Conservation (phyloP, 2,329 filamentous ascomycete species). For the Arthrobotrys sphaeroides region DNA sequence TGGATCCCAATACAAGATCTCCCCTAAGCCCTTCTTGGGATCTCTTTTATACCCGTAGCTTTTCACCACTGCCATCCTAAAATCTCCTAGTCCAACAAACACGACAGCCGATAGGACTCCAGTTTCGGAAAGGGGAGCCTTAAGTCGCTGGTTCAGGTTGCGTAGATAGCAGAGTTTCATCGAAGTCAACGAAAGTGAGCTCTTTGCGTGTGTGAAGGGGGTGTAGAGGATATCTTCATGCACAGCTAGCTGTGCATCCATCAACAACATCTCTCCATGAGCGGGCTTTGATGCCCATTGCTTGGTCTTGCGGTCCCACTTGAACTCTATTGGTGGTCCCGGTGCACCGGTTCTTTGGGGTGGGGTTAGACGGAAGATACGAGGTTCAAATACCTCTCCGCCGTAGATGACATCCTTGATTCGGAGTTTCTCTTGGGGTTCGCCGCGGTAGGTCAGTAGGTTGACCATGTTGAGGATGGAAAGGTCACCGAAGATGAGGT, state of each 20-base stretch:
- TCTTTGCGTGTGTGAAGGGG: conserved; percentile 2
- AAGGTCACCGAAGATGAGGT: conserved; percentile 12
- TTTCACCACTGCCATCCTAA: conserved; percentile 40
- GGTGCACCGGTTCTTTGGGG: not conserved
- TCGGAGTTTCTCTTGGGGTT: conserved; percentile 3
- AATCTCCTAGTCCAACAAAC: conserved; percentile 14
- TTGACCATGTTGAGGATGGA: conserved; percentile 32
- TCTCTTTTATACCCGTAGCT: conserved; percentile 6
- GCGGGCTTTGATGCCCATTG: not conserved
- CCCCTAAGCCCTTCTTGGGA: not conserved
- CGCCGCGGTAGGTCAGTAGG: conserved; percentile 8
- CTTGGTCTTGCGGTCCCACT: not conserved
- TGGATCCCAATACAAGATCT: not conserved
- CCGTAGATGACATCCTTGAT: conserved; percentile 28
- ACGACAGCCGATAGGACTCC: conserved; percentile 18
- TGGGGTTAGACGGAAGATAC: conserved; percentile 1
- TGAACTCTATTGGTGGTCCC: not conserved
- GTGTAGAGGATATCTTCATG: conserved; percentile 29
- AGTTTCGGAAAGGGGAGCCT: not conserved
- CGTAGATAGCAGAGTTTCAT: conserved; percentile 27
- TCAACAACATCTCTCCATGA: conserved; percentile 1
- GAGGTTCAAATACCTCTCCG: conserved; percentile 6
- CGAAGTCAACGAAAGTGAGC: conserved; percentile 14
- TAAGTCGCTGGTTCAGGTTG: conserved; percentile 2
- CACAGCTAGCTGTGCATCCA: conserved; percentile 11